Percentiles rank a stretch among this genome's conserved stretches.
Conservation (phyloP, 805 yeast genomes). For the Metahyphopichia silvanorum region DNA sequence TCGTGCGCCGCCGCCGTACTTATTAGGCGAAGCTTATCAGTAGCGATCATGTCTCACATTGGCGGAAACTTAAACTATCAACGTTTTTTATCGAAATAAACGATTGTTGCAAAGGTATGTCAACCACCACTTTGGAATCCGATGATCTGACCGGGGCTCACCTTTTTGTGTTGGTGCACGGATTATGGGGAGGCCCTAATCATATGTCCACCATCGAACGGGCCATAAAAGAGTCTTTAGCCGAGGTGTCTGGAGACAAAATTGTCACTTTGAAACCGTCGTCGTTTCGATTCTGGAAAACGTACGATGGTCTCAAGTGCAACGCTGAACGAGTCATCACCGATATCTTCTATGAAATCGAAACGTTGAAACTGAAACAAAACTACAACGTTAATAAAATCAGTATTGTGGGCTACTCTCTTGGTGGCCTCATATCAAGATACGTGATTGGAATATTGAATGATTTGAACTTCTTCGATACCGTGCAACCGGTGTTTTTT, state of each 20-base stretch:
- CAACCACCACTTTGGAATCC: no score
- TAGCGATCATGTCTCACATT: no score
- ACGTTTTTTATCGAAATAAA: no score
- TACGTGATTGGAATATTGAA: constrained; percentile 65
- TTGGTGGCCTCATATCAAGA: constrained; percentile 84
- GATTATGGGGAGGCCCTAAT: constrained; percentile 43
- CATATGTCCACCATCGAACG: constrained; percentile 38
- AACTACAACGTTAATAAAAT: constrained; percentile 51
- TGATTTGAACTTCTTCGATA: constrained; percentile 32
- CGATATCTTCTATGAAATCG: constrained; percentile 40
- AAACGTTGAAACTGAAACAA: constrained; percentile 28
- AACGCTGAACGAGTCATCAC: constrained; percentile 33
- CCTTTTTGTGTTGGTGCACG: constrained; percentile 39
- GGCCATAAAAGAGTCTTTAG: constrained; percentile 22
- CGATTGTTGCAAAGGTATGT: no score
- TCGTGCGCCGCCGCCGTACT: neutral
- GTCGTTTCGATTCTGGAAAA: constrained; percentile 40
- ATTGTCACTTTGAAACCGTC: constrained; percentile 37
- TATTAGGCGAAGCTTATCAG: no score
- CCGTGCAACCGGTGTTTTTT: constrained; percentile 34
- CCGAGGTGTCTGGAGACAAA: constrained; percentile 18
- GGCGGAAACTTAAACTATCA: no score
- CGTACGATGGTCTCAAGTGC: constrained; percentile 38
- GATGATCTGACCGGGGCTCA: constrained; percentile 16
- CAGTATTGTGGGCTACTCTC: constrained; percentile 81